Evolutionary conservation across 495 filamentous ascomycete genomes (phyloP).

Genomic region (Trichocladium antarcticum): DNA sequence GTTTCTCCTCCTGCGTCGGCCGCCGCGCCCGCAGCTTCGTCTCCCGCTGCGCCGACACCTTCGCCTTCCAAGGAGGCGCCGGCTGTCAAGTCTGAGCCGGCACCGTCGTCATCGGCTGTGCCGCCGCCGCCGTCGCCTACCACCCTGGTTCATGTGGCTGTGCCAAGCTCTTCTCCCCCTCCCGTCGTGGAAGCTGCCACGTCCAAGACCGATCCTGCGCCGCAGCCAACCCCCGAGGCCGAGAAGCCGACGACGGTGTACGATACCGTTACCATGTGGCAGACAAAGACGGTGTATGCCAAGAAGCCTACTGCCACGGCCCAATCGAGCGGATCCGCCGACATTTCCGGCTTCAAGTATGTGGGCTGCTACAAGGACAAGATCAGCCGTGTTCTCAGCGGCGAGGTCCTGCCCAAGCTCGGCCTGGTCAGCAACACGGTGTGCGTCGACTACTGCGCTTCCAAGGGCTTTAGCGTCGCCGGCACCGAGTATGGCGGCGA

Average conservation of each 20-base stretch:
- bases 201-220: slow-evolving; percentile 24
- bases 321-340: neutral
- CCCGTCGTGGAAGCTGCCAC: slow-evolving; percentile 1
- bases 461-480: slow-evolving; percentile 41
- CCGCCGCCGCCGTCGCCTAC: neutral
- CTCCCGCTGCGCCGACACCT: slow-evolving; percentile 16
- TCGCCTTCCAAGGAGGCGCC: neutral
- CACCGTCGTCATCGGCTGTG: neutral
- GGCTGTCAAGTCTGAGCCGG: neutral
- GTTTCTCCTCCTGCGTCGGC: slow-evolving; percentile 13
- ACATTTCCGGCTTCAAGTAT: slow-evolving; percentile 23
- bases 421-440: slow-evolving; percentile 45
- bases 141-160: slow-evolving; percentile 5
- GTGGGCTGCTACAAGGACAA: slow-evolving; percentile 29
- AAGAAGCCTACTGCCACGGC: slow-evolving; percentile 7
- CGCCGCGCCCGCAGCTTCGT: slow-evolving; percentile 12
- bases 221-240: slow-evolving; percentile 26
- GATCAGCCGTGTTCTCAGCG: slow-evolving; percentile 28
- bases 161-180: neutral
- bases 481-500: slow-evolving; percentile 56
- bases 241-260: slow-evolving; percentile 24
- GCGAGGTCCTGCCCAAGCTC: slow-evolving; percentile 32
- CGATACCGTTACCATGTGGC: slow-evolving; percentile 31
- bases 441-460: slow-evolving; percentile 48
- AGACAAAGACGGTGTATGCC: slow-evolving; percentile 42